Evolutionary conservation across 768 basidiomycete species (phyloP), one percentile per base, ranked within the genome.

Genomic region (Tylopilus sp.): DNA sequence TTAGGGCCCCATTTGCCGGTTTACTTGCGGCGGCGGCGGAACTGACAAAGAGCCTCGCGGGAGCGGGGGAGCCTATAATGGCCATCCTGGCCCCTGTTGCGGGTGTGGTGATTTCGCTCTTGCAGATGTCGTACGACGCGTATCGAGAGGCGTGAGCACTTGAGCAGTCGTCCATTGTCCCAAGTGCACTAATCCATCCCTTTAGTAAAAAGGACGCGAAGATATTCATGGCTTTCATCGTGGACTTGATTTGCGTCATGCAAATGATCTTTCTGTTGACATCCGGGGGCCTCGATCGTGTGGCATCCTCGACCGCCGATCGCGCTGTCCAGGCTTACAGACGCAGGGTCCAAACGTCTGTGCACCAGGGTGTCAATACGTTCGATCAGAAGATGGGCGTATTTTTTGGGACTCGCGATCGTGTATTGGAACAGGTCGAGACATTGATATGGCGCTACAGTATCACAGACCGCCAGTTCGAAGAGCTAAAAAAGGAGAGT

Each of bases 221-320:
- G 13, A 18, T 56, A n/a, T 25, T 59, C 25, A 59, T 59, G 47
- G 47, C 28, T 22, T 59, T 48, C 40, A 51, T 56, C 22, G 41
- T 60, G 3, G 43, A 56, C 44, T n/a, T 59, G 25, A 47, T 56
- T 18, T 59, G 48, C 23, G 40, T 56, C 50, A 60, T 59, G 58
- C 58, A 60, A 23, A 31, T 22, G 12, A 7, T 56, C 18, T 59
- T 46, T 26, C 21, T 55, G 38, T 4, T 60, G 15, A 35, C 47
- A 1, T 15, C 40, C 1, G 35, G 40, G 11, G 9, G 20, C 2
- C 40, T 2, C 1, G 11, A 40, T 4, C 30, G 12, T 0, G 40
- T 59, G 31, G n/a, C n/a, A 60, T 44, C 8, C 1, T 10, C 4
- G 3, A 40, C 21, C 2, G 17, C 17, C 3, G 2, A 4, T 25